These are phyloP conservation scores for Adiantum capillusveneris DNA, from an alignment of 75 land plant species.

Conservation along the genomic window DNA sequence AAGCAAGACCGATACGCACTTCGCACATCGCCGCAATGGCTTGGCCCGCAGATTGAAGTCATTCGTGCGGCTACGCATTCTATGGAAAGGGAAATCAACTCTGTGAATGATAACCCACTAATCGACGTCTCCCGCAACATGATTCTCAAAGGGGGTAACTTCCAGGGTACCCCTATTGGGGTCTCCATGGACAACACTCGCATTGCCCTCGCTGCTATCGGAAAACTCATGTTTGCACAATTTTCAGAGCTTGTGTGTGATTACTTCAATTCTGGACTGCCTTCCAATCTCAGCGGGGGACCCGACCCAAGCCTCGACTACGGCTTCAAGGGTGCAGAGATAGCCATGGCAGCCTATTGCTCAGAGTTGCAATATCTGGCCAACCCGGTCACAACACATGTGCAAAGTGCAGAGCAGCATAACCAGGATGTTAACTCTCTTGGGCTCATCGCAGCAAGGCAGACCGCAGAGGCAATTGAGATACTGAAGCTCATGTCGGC, in stretches of 20 bases:
- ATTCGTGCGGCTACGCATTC: slow-evolving; percentile 13
- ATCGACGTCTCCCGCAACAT: slow-evolving; percentile 24
- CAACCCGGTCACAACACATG: no score
- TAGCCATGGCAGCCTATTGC: no score
- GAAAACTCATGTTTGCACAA: slow-evolving; percentile 27
- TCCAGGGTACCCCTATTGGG: slow-evolving; percentile 19
- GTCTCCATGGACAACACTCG: slow-evolving; percentile 22
- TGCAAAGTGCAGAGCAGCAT: no score
- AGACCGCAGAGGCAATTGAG: no score
- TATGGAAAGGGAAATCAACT: no score
- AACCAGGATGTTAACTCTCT: no score
- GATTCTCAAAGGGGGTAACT: slow-evolving; percentile 15
- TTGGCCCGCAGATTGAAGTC: slow-evolving; percentile 5
- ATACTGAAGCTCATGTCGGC: no score
- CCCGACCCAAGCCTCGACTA: no score
- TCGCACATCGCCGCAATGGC: slow-evolving; percentile 19
- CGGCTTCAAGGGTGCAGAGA: no score
- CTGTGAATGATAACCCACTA: no score
- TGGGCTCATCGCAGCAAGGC: no score
- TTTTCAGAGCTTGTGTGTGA: slow-evolving; percentile 22
- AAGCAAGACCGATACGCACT: slow-evolving; percentile 22
- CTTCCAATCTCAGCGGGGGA: slow-evolving; percentile 15
- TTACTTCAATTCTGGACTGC: slow-evolving; percentile 16
- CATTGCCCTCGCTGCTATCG: slow-evolving; percentile 13
- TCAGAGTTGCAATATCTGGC: no score